Percentiles rank a stretch among this genome's conserved stretches.
phyloP scores from a whole-genome alignment of 495 filamentous ascomycete genomes.

The Lasiosphaeria hispida region DNA sequence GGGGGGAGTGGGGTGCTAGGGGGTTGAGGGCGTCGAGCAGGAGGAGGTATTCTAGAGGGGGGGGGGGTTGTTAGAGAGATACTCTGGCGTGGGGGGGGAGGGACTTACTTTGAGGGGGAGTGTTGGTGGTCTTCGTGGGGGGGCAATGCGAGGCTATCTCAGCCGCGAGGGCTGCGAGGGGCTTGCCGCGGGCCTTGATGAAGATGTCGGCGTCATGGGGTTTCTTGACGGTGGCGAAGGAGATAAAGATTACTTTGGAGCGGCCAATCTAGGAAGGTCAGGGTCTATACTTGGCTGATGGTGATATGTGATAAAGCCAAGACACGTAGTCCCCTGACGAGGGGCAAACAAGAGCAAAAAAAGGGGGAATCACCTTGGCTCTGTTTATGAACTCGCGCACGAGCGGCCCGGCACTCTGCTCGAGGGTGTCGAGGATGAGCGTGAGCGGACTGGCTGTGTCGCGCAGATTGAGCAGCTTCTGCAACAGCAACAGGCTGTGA shows the following conservation, averaged over 20 bases:
- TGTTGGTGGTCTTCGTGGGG: slow-evolving; percentile 34
- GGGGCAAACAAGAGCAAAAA: background rate
- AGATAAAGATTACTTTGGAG: slow-evolving; percentile 66
- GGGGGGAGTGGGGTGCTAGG: slow-evolving; percentile 37
- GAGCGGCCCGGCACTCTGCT: slow-evolving; percentile 73
- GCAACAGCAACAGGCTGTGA: slow-evolving; percentile 83
- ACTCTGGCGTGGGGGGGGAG: slow-evolving; percentile 16
- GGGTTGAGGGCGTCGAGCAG: slow-evolving; percentile 63
- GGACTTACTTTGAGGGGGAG: slow-evolving; percentile 37
- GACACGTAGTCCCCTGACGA: no score
- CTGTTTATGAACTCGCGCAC: slow-evolving; percentile 70
- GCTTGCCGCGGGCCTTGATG: slow-evolving; percentile 60
- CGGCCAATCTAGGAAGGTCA: slow-evolving; percentile 40
- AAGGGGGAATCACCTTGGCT: slow-evolving; percentile 57
- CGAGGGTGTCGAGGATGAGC: slow-evolving; percentile 76
- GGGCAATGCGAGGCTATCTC: slow-evolving; percentile 59
- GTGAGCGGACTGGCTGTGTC: slow-evolving; percentile 85
- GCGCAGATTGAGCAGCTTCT: slow-evolving; percentile 73
- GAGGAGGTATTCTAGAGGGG: slow-evolving; percentile 56
- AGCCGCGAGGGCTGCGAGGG: slow-evolving; percentile 44
- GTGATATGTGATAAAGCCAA: background rate
- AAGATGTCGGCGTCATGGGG: slow-evolving; percentile 59
- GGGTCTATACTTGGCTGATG: background rate
- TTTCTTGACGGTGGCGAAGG: slow-evolving; percentile 66
- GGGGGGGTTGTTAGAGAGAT: slow-evolving; percentile 30